Evolutionary conservation across 2,329 filamentous ascomycete species (phyloP).

Genomic region (Fusarium succisae): DNA sequence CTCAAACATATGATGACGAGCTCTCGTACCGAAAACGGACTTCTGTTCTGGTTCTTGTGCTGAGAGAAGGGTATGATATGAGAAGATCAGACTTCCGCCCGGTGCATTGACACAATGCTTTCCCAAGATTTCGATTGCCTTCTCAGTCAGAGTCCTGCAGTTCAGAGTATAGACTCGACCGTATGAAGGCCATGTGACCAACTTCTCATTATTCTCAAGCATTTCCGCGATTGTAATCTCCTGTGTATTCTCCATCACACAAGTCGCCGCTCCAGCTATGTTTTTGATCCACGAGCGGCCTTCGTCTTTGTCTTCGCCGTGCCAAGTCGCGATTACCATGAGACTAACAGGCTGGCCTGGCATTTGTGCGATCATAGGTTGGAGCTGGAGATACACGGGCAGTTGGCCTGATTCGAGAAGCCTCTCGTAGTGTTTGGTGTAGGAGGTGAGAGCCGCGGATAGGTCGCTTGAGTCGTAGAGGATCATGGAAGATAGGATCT

Average conservation of each 20-base stretch:
- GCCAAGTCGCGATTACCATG: not conserved
- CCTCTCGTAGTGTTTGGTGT: not conserved
- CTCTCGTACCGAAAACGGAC: not conserved
- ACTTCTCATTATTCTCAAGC: not conserved
- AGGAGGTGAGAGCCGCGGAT: fast-evolving
- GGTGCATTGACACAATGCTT: not conserved
- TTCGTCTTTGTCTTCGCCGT: not conserved
- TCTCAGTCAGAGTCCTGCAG: fast-evolving
- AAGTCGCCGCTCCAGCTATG: not conserved
- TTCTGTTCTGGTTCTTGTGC: not conserved
- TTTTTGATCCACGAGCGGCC: not conserved
- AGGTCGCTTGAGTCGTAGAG: slow-evolving; percentile 2
- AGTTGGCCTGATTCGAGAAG: not conserved
- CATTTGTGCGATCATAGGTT: not conserved
- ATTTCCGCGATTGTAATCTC: not conserved
- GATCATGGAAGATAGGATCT: not conserved
- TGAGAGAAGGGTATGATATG: not conserved
- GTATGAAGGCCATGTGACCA: not conserved
- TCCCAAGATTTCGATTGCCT: fast-evolving
- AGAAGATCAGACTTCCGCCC: not conserved
- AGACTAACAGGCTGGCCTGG: not conserved
- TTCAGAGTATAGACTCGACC: not conserved
- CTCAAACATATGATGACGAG: slow-evolving; percentile 5
- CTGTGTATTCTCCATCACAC: not conserved
- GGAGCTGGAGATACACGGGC: fast-evolving